Evolutionary conservation across 805 yeast species (phyloP), one percentile per base, ranked within the genome.

Genomic region (Teunomyces barrocoloradensis): DNA sequence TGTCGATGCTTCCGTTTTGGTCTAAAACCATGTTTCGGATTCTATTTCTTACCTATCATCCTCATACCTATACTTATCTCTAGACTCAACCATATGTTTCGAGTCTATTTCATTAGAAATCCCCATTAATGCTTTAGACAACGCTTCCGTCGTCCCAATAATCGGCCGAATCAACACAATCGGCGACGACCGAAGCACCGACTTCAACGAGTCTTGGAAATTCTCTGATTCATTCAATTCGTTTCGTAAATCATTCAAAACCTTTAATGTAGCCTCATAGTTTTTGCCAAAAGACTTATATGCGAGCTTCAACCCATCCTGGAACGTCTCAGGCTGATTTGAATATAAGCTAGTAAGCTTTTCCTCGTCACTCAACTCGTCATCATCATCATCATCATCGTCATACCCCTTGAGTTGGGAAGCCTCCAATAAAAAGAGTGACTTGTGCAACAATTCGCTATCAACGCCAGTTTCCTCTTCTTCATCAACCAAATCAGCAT

Each of bases 131-230:
- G 96, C 78, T 58, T 83, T 87, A 5, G 92, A 85, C 5, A 91
- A 75, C 0, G 96, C 96, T 61, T 89, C 97, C 0, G 97, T 87
- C 0, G 96, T 89, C 1, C 97, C 98, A 56, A 91, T 89, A 51
- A 89, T 77, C 2, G 97, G 97, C 37, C 97, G 65, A 2, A 91
- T 75, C 12, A 91, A 65, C 15, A 89, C 84, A 12, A 89, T 80
- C 0, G 97, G 97, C 1, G 96, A 81, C 0, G 86, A 89, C 53
- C 79, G 80, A 11, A 87, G 84, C 11, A 89, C 73, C 1, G 89
- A 83, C 15, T 73, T 65, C 0, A 88, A 79, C 0, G 91, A 88
- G 4, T 77, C 84, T 55, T 80, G 84, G 0, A 89, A 81, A 50
- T 77, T 80, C 0, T 81, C 84, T 25, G 85, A 74, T n/a, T 79